phyloP scores from a whole-genome alignment of 2,329 filamentous ascomycete genomes.

The Aspergillus hiratsukae region DNA sequence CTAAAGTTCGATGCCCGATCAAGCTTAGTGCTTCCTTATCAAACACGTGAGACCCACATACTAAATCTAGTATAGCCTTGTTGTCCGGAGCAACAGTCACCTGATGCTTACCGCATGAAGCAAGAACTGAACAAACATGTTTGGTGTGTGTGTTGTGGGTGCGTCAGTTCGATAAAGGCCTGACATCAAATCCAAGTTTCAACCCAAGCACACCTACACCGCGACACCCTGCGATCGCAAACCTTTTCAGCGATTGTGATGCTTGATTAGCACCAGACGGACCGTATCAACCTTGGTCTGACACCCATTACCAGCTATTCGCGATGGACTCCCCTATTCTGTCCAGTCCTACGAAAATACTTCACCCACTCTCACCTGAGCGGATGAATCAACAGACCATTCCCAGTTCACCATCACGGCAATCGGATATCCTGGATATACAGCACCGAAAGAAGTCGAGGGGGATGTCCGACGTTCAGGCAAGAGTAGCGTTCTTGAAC shows the following conservation, averaged over 20 bases:
- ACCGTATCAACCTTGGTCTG: not conserved
- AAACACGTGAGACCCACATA: conserved; percentile 20
- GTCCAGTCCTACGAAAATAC: conserved; percentile 27
- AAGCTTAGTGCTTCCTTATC: not conserved
- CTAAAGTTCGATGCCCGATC: not conserved
- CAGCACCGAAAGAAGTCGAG: conserved; percentile 33
- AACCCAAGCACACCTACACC: conserved; percentile 12
- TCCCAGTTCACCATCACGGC: conserved; percentile 37
- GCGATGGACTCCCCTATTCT: conserved; percentile 33
- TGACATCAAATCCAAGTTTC: conserved; percentile 5
- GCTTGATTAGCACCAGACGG: not conserved
- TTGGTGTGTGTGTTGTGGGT: conserved; percentile 18
- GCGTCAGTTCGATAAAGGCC: conserved; percentile 21
- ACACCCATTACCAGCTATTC: not conserved
- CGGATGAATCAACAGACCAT: conserved; percentile 46
- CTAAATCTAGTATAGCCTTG: conserved; percentile 2
- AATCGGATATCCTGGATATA: conserved; percentile 30
- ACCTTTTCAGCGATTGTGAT: conserved; percentile 3
- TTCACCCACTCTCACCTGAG: conserved; percentile 45
- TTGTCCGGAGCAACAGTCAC: conserved; percentile 33
- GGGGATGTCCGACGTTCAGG: conserved; percentile 42
- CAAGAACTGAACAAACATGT: conserved; percentile 24
- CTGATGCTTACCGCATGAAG: conserved; percentile 16
- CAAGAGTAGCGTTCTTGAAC: conserved; percentile 48
- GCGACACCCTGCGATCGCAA: conserved; percentile 6